phyloP scores from a whole-genome alignment of 306 rosid species.

The Trifolium repens region DNA sequence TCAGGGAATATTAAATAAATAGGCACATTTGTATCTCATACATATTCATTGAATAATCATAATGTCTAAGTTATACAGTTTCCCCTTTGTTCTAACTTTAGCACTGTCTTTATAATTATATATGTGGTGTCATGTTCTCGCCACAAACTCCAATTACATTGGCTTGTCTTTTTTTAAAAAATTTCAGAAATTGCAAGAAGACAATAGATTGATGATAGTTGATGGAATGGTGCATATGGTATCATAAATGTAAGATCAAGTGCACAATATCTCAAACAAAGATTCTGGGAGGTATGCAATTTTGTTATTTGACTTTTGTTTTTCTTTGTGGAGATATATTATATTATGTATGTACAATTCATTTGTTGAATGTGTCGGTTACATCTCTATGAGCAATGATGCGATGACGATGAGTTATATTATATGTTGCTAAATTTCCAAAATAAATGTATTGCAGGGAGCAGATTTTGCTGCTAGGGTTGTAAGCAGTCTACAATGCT shows the following conservation, averaged over 20 bases:
- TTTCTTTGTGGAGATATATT: background rate
- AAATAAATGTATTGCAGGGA: slow-evolving; percentile 45
- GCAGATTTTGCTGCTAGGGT: slow-evolving; percentile 39
- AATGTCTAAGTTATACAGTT: background rate
- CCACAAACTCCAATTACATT: slow-evolving; percentile 10
- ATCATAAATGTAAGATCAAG: slow-evolving; percentile 45
- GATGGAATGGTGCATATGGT: slow-evolving; percentile 81
- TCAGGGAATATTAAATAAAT: background rate
- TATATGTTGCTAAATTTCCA: slow-evolving; percentile 3
- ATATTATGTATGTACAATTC: slow-evolving; percentile 17
- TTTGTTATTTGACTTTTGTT: slow-evolving; percentile 6
- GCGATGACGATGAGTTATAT: background rate
- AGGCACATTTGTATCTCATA: background rate
- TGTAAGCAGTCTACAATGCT: background rate
- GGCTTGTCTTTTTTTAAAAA: slow-evolving; percentile 35
- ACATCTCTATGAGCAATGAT: slow-evolving; percentile 8
- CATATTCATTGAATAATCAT: background rate
- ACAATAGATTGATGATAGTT: slow-evolving; percentile 79
- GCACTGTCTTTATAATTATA: background rate
- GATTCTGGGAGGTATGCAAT: slow-evolving; percentile 39
- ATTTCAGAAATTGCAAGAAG: slow-evolving; percentile 86
- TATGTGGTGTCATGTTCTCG: background rate
- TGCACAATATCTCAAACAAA: slow-evolving; percentile 32
- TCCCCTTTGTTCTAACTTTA: background rate
- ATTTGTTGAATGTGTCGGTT: slow-evolving; percentile 2